These are phyloP conservation scores for Noccaea bulbosa DNA, from an alignment of 345 rosid genomes.

Conservation along the genomic window DNA sequence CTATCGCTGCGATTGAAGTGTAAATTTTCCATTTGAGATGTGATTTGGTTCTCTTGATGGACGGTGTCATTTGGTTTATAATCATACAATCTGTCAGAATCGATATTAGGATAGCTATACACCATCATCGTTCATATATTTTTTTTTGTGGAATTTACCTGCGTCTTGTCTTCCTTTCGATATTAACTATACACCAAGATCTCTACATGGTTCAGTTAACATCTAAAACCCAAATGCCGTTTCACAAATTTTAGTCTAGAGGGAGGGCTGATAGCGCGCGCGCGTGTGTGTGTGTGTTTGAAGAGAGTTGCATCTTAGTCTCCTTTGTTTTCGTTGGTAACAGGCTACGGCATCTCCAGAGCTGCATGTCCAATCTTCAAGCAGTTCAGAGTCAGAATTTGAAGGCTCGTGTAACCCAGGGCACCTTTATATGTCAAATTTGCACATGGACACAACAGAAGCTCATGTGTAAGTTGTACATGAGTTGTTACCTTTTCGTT, in stretches of 20 bases:
- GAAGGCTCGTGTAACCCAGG: too few relatives aligned
- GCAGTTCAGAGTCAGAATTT: too few relatives aligned
- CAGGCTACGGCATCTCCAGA: too few relatives aligned
- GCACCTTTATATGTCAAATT: too few relatives aligned
- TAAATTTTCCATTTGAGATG: constrained; percentile 11
- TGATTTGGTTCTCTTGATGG: constrained; percentile 2
- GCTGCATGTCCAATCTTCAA: too few relatives aligned
- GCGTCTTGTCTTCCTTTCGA: not conserved
- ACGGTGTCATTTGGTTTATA: not conserved
- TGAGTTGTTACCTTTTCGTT: too few relatives aligned
- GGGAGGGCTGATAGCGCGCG: not conserved
- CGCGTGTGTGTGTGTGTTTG: not conserved
- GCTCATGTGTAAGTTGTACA: too few relatives aligned
- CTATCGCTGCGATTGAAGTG: not conserved
- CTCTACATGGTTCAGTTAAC: not conserved
- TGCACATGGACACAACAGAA: too few relatives aligned
- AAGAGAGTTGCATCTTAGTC: not conserved
- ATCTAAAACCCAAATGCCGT: constrained; percentile 10
- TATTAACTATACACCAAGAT: not conserved
- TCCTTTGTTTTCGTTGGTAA: too few relatives aligned
- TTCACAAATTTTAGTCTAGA: not conserved
- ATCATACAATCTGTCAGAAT: not conserved
- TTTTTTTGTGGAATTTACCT: not conserved
- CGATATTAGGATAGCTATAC: not conserved
- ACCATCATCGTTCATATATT: not conserved